These are phyloP conservation scores for Onygenales sp. DNA, from an alignment of 2,329 filamentous ascomycete species.

Conservation along the genomic window DNA sequence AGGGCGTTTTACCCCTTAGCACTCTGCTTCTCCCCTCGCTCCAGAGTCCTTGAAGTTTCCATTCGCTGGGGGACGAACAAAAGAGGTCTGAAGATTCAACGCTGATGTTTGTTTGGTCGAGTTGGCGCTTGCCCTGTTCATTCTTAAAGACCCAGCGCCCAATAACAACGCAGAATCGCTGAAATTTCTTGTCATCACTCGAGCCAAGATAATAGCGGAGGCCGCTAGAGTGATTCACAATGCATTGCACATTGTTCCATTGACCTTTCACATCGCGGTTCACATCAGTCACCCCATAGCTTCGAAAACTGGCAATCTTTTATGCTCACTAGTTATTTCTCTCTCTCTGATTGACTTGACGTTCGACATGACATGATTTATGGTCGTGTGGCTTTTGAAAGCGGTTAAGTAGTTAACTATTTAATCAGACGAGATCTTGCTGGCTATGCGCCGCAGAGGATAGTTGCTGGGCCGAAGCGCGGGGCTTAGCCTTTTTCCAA, in stretches of 20 bases:
- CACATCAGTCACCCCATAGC: not conserved
- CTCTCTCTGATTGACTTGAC: too few species aligned
- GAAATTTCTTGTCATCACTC: not conserved
- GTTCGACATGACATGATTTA: too few species aligned
- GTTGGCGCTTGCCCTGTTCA: slow-evolving; percentile 1
- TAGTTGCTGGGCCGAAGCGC: too few species aligned
- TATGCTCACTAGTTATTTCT: not conserved
- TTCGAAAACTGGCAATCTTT: not conserved
- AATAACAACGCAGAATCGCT: not conserved
- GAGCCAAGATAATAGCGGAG: not conserved
- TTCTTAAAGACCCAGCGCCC: not conserved
- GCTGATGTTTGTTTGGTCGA: not conserved
- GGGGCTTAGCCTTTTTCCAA: too few species aligned
- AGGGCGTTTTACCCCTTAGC: not conserved
- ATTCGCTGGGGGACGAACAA: not conserved
- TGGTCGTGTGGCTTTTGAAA: too few species aligned
- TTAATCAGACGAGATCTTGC: too few species aligned
- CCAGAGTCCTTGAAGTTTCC: not conserved
- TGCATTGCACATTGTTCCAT: not conserved
- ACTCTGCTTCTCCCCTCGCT: not conserved
- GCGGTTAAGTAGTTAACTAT: too few species aligned
- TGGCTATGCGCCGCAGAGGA: too few species aligned
- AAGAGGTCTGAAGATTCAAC: not conserved
- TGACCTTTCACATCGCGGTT: not conserved
- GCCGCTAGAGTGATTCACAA: not conserved